phyloP scores from a whole-genome alignment of 1,284 basidiomycete genomes.

The Peniophora sp. region DNA sequence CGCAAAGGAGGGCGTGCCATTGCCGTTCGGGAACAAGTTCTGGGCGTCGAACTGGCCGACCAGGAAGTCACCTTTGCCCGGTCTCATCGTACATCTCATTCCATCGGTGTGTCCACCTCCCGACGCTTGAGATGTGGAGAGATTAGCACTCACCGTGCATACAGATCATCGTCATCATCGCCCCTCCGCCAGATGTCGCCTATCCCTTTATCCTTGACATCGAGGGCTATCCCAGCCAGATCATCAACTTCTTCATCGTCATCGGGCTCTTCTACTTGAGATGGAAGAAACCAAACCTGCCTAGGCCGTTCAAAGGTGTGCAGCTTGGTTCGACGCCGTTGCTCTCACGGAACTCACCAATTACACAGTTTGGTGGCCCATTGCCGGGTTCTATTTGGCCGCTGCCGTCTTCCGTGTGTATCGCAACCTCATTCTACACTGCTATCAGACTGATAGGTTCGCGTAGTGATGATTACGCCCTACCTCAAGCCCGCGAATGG shows the following conservation, averaged over 20 bases:
- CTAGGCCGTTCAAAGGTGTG: slow-evolving; percentile 55
- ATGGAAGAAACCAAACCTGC: slow-evolving; percentile 37
- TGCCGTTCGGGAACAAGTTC: slow-evolving; percentile 35
- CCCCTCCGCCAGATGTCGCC: slow-evolving; percentile 33
- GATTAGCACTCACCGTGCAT: neutral
- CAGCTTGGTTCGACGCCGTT: slow-evolving; percentile 28
- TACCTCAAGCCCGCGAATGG: slow-evolving; percentile 47
- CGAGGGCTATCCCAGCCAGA: slow-evolving; percentile 48
- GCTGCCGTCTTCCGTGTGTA: slow-evolving; percentile 41
- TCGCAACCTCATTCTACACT: neutral
- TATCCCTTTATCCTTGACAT: slow-evolving; percentile 52
- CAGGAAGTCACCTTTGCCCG: slow-evolving; percentile 35
- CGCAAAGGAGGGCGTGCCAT: slow-evolving; percentile 44
- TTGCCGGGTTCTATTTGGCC: slow-evolving; percentile 48
- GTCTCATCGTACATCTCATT: slow-evolving; percentile 32
- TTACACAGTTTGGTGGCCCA: slow-evolving; percentile 53
- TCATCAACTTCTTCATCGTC: slow-evolving; percentile 50
- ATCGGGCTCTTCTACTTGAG: slow-evolving; percentile 50
- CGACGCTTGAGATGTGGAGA: neutral
- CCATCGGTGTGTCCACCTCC: slow-evolving; percentile 19
- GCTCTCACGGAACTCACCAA: slow-evolving; percentile 15
- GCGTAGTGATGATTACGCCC: slow-evolving; percentile 43
- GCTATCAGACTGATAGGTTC: no score
- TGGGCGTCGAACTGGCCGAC: slow-evolving; percentile 39
- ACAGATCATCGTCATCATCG: slow-evolving; percentile 42